Evolutionary conservation across 768 basidiomycete genomes (phyloP), one percentile per base, ranked within the genome.

Genomic region (Suillus subluteus): DNA sequence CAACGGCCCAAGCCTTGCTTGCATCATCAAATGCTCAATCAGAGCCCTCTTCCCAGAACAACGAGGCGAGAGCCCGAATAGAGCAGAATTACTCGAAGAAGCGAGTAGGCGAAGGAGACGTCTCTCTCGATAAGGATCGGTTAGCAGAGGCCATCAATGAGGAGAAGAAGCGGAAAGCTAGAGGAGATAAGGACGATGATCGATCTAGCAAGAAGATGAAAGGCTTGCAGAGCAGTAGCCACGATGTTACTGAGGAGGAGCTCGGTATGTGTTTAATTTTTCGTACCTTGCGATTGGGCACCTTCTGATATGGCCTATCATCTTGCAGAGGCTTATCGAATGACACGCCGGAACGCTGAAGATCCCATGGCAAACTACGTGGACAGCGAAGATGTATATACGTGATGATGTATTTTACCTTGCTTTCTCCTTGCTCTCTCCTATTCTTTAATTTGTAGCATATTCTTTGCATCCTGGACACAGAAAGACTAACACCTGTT

Each of bases 341-440:
- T 95, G 86, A 84, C 76, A 37, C 86, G 84, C 69, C 86, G 87
- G 62, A 84, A 87, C 1, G 81, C 83, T 58, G 93, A 95, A 66
- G 95, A 98, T 77, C 95, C 95, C 4, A 98, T 98, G 95, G 92
- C 92, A 48, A 94, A 92, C 76, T 95, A 96, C 75, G 84, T 94
- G 62, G 95, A 95, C 76, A 70, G 76, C 54, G 87, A 86, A 61
- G 68, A 71, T 66, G 23, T 41, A 54, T 73, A 65, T 74, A 62
- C 72, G 16, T 13, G 23, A 23, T 46, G 46, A 16, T 64, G 37
- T 59, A 52, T 37, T 62, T 40, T 35, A 59, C 6, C 30, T 32
- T 44, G 37, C 62, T 37, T 35, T 43, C 38, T 30, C 16, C 6
- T n/a, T 21, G 1, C 26, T n/a, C 21, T 43, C 44, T 40, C 9